Conservation (phyloP, 305 asterid species). For the Ruellia speciosa region DNA sequence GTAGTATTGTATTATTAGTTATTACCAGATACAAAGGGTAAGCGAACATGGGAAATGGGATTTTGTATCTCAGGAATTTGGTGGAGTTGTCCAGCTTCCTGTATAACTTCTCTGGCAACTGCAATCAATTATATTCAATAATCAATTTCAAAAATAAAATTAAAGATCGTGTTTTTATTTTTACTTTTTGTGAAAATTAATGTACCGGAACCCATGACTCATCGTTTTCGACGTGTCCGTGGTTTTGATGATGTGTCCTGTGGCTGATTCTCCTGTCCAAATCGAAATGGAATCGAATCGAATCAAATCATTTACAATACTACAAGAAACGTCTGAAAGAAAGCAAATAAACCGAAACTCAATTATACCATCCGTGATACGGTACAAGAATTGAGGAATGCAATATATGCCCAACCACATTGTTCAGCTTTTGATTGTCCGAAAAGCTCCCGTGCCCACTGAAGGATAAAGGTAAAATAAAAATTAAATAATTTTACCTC, state of each 20-base stretch:
- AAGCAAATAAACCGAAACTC: not conserved
- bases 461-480: too few relatives aligned
- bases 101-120: conserved; percentile 53
- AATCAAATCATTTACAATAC: too few relatives aligned
- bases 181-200: not conserved
- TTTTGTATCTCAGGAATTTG: conserved; percentile 65
- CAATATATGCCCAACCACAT: conserved; percentile 68
- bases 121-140: conserved; percentile 13
- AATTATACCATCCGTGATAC: conserved; percentile 80
- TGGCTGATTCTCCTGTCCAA: conserved; percentile 82
- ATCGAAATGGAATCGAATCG: too few relatives aligned
- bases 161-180: not conserved
- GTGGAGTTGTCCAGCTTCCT: conserved; percentile 51
- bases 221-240: conserved; percentile 84
- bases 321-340: not conserved
- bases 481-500: too few relatives aligned
- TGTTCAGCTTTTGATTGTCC: conserved; percentile 40
- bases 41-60: conserved; percentile 83
- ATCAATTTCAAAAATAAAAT: not conserved
- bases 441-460: conserved; percentile 98
- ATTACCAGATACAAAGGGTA: conserved; percentile 65
- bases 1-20: not conserved
- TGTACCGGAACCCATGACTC: conserved; percentile 11
- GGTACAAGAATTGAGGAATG: conserved; percentile 92
- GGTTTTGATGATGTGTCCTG: conserved; percentile 83